Percentiles rank a stretch among this genome's conserved stretches.
These are phyloP conservation scores for Trichoderma aggressivum DNA, from an alignment of 2,329 filamentous ascomycete genomes.

Conservation along the genomic window DNA sequence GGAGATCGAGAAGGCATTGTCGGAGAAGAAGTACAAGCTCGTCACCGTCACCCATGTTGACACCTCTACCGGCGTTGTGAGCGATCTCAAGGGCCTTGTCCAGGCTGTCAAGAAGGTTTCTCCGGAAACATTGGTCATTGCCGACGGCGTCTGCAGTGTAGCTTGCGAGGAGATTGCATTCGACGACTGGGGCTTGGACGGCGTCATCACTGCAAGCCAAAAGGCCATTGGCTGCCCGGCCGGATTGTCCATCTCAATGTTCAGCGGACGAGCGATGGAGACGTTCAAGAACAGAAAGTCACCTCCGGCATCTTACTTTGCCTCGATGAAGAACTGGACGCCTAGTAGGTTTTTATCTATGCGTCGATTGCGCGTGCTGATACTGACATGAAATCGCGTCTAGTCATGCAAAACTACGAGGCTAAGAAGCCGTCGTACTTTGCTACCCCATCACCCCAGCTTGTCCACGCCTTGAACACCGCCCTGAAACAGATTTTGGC, in stretches of 20 bases:
- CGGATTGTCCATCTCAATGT: constrained; percentile 90
- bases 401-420: constrained; percentile 98
- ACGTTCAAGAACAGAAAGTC: constrained; percentile 76
- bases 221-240: constrained; percentile 97
- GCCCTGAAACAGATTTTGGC: constrained; percentile 80
- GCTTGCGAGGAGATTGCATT: constrained; percentile 95
- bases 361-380: background rate
- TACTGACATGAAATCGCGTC: constrained; percentile 48
- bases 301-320: constrained; percentile 85
- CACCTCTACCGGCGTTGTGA: constrained; percentile 93
- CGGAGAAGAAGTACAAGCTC: constrained; percentile 89
- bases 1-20: constrained; percentile 84
- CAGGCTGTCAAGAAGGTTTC: constrained; percentile 82
- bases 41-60: constrained; percentile 96
- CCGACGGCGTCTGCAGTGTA: constrained; percentile 96
- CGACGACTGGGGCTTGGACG: constrained; percentile 91
- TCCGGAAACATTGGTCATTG: constrained; percentile 85
- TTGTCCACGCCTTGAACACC: constrained; percentile 89
- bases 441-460: constrained; percentile 90
- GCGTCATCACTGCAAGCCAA: constrained; percentile 88
- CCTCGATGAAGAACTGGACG: constrained; percentile 94
- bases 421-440: constrained; percentile 97
- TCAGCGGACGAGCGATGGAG: constrained; percentile 82
- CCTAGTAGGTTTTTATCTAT: constrained; percentile 59
- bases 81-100: constrained; percentile 79